A percentile compares a stretch with the other conserved stretches of the same genome.
These are phyloP conservation scores for Testicularia cyperi DNA, from an alignment of 1,284 basidiomycete genomes.

Conservation along the genomic window DNA sequence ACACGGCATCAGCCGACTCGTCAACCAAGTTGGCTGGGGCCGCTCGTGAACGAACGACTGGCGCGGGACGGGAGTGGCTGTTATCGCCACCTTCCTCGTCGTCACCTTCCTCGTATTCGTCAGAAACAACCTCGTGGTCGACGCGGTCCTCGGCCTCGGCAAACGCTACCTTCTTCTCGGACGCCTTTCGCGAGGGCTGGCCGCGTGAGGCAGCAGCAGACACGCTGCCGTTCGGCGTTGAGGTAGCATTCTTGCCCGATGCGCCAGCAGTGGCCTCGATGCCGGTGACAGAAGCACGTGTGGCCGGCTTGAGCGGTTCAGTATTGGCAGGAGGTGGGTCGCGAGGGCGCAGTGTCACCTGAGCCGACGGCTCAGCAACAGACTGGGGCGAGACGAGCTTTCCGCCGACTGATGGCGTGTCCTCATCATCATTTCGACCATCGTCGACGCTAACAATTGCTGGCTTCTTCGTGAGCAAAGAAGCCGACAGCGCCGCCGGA, in stretches of 20 bases:
- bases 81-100: conserved; percentile 7
- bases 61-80: conserved; percentile 1
- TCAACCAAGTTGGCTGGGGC: no score
- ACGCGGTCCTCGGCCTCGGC: conserved; percentile 45
- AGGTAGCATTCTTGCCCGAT: no score
- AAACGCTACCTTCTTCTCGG: conserved; percentile 54
- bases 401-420: conserved; percentile 36
- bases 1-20: conserved; percentile 39
- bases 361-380: conserved; percentile 37
- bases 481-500: conserved; percentile 23
- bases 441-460: conserved; percentile 31
- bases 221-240: not conserved
- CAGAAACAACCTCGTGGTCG: conserved; percentile 13
- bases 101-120: conserved; percentile 28
- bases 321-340: conserved; percentile 32
- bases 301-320: conserved; percentile 42
- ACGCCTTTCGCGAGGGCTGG: conserved; percentile 7
- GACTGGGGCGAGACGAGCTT: conserved; percentile 28
- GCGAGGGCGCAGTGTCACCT: conserved; percentile 38
- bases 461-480: conserved; percentile 22
- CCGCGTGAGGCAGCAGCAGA: no score
- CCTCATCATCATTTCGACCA: conserved; percentile 26
- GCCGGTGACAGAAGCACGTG: conserved; percentile 6
- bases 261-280: not conserved
- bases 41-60: not conserved